phyloP scores from a whole-genome alignment of 768 basidiomycete species.

The Leccinum ochraceum region DNA sequence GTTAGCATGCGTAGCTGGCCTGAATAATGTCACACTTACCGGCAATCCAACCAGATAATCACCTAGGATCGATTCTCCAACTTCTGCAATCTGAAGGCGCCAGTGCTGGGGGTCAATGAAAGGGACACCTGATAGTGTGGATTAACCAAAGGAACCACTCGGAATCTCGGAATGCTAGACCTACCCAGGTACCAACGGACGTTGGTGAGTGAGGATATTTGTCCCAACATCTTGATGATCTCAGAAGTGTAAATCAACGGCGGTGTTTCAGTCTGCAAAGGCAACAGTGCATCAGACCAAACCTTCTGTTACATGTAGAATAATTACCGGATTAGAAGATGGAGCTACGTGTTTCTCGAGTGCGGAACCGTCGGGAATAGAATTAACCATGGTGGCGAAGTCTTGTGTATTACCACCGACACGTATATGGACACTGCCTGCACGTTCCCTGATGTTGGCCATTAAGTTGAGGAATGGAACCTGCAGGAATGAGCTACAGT shows the following conservation, averaged over 20 bases:
- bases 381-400: slow-evolving; percentile 49
- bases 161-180: slow-evolving; percentile 4
- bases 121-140: slow-evolving; percentile 43
- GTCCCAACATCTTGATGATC: slow-evolving; percentile 63
- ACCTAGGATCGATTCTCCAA: slow-evolving; percentile 64
- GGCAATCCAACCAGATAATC: slow-evolving; percentile 58
- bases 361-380: slow-evolving; percentile 47
- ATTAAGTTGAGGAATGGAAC: slow-evolving; percentile 80
- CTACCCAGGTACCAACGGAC: slow-evolving; percentile 65
- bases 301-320: not conserved
- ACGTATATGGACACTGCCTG: slow-evolving; percentile 62
- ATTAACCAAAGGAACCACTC: slow-evolving; percentile 10
- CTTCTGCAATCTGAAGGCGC: slow-evolving; percentile 54
- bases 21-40: slow-evolving; percentile 1
- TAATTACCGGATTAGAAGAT: slow-evolving; percentile 41
- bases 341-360: slow-evolving; percentile 49
- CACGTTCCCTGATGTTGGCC: slow-evolving; percentile 63
- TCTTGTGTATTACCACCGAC: slow-evolving; percentile 86
- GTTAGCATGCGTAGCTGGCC: not conserved
- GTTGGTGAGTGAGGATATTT: slow-evolving; percentile 57
- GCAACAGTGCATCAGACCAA: not conserved
- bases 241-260: slow-evolving; percentile 64
- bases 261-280: not conserved
- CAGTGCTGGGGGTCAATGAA: slow-evolving; percentile 64
- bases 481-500: slow-evolving; percentile 46